Evolutionary conservation across 352 stramenopile species (phyloP).

Genomic region (Paralagenidium karlingii): DNA sequence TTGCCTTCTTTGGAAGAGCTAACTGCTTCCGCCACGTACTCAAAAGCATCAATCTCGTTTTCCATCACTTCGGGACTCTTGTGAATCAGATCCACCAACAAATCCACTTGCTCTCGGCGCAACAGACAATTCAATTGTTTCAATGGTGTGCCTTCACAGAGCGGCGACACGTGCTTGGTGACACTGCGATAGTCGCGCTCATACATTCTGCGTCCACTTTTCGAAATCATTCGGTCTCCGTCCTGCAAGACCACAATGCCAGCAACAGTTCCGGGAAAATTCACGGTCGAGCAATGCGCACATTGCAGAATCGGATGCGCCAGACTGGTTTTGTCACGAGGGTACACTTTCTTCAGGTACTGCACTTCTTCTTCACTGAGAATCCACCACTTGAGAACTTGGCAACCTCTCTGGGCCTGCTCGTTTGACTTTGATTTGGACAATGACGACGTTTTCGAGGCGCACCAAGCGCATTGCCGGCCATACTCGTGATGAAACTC

Average conservation of each 20-base stretch:
- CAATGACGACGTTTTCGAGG: not conserved
- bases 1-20: too few relatives aligned
- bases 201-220: conserved; percentile 55
- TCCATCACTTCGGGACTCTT: conserved; percentile 52
- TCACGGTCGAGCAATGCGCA: conserved; percentile 60
- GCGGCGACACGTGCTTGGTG: conserved; percentile 59
- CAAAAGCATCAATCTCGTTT: conserved; percentile 42
- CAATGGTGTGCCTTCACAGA: conserved; percentile 61
- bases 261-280: conserved; percentile 61
- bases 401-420: not conserved
- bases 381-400: conserved; percentile 71
- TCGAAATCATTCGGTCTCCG: conserved; percentile 52
- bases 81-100: conserved; percentile 22
- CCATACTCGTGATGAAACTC: conserved; percentile 22
- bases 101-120: conserved; percentile 27
- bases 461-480: not conserved
- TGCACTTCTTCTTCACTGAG: conserved; percentile 50
- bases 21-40: conserved; percentile 30
- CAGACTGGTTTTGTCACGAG: conserved; percentile 19
- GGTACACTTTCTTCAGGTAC: conserved; percentile 55
- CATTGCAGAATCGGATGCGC: conserved; percentile 59
- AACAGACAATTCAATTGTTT: conserved; percentile 28
- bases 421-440: not conserved
- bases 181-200: conserved; percentile 68
- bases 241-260: conserved; percentile 64